Percentiles rank a stretch among this genome's conserved stretches.
These are phyloP conservation scores for Tulasnella sp. DNA, from an alignment of 768 basidiomycete species.

Conservation along the genomic window DNA sequence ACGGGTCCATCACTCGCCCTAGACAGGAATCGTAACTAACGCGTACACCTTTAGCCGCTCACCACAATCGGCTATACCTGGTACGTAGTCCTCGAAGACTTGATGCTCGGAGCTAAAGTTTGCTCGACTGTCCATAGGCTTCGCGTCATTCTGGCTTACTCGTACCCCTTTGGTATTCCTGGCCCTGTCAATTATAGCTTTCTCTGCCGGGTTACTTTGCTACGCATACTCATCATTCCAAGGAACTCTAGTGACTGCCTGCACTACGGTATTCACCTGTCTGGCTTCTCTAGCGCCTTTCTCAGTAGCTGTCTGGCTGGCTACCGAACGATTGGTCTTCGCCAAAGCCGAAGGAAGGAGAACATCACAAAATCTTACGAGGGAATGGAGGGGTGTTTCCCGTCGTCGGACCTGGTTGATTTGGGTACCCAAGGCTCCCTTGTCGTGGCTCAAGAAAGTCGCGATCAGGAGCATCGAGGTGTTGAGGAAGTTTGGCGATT, in stretches of 20 bases:
- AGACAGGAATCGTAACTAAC: neutral
- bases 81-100: constrained; percentile 31
- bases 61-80: constrained; percentile 17
- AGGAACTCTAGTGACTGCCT: neutral
- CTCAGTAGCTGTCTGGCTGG: constrained; percentile 21
- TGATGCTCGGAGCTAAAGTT: neutral
- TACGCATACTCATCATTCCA: constrained; percentile 14
- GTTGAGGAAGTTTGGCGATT: neutral
- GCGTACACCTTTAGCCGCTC: neutral
- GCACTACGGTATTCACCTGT: constrained; percentile 16
- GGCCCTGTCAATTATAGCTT: constrained; percentile 19
- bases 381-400: neutral
- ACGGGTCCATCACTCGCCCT: neutral
- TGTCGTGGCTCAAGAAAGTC: neutral
- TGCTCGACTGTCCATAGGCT: neutral
- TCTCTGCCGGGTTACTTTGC: constrained; percentile 19
- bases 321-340: constrained; percentile 17
- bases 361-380: neutral
- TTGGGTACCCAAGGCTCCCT: neutral
- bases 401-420: neutral
- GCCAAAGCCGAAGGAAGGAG: constrained; percentile 4
- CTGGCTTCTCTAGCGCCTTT: constrained; percentile 18
- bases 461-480: neutral
- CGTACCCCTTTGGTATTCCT: constrained; percentile 22
- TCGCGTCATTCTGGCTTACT: constrained; percentile 21